A percentile compares a stretch with the other conserved stretches of the same genome.
These are phyloP conservation scores for Candida manassasensis DNA, from an alignment of 805 yeast species.

Conservation along the genomic window DNA sequence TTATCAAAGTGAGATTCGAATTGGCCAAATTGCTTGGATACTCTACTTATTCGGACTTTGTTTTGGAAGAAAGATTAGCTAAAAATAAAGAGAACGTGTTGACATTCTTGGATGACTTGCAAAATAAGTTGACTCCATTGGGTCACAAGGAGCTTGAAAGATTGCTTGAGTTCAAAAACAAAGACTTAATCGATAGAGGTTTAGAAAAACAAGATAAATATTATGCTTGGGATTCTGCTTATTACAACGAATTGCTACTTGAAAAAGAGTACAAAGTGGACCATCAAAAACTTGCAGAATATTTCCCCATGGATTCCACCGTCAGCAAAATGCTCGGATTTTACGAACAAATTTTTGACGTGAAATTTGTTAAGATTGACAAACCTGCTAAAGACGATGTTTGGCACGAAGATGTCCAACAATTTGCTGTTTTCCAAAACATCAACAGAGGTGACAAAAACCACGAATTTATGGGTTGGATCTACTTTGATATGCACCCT, in stretches of 20 bases:
- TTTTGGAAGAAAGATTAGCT: slow-evolving; percentile 79
- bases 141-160: slow-evolving; percentile 51
- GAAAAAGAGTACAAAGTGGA: slow-evolving; percentile 71
- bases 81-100: slow-evolving; percentile 58
- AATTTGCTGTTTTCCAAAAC: slow-evolving; percentile 68
- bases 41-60: slow-evolving; percentile 61
- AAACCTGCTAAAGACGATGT: slow-evolving; percentile 36
- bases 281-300: slow-evolving; percentile 66
- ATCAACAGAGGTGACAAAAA: slow-evolving; percentile 35
- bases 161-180: slow-evolving; percentile 48
- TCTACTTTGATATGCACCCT: slow-evolving; percentile 79
- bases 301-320: slow-evolving; percentile 69
- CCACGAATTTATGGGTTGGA: slow-evolving; percentile 63
- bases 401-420: slow-evolving; percentile 80
- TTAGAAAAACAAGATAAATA: slow-evolving; percentile 31
- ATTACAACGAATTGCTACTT: slow-evolving; percentile 58
- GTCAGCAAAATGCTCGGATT: slow-evolving; percentile 64
- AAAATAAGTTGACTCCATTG: slow-evolving; percentile 51
- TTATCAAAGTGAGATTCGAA: slow-evolving; percentile 58
- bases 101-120: slow-evolving; percentile 59
- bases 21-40: slow-evolving; percentile 65
- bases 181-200: slow-evolving; percentile 45
- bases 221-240: slow-evolving; percentile 74
- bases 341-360: slow-evolving; percentile 64
- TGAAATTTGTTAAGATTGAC: slow-evolving; percentile 57